phyloP scores from a whole-genome alignment of 495 filamentous ascomycete species.

The Neurospora tetraspora region DNA sequence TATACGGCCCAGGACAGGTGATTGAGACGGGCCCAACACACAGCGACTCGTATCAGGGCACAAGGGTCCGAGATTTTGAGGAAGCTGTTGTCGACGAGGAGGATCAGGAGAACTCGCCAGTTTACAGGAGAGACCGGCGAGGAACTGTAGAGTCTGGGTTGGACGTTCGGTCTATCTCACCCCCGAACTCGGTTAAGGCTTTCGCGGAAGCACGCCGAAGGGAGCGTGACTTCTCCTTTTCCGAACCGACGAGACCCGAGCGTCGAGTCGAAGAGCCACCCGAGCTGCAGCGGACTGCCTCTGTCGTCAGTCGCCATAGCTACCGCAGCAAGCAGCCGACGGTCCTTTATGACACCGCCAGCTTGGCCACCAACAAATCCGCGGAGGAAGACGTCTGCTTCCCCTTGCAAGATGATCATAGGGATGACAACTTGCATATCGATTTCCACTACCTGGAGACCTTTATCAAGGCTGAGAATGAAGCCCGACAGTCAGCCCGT shows the following conservation, averaged over 20 bases:
- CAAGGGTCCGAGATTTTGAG: conserved; percentile 48
- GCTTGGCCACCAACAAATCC: conserved; percentile 41
- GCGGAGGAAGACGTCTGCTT: conserved; percentile 84
- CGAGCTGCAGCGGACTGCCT: conserved; percentile 60
- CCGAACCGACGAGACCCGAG: conserved; percentile 24
- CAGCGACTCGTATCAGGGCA: conserved; percentile 19
- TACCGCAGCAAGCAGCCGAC: conserved; percentile 37
- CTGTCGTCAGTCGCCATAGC: conserved; percentile 52
- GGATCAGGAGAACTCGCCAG: conserved; percentile 29
- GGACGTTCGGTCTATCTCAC: conserved; percentile 60
- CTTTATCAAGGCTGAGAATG: conserved; percentile 47
- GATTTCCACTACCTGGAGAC: conserved; percentile 85
- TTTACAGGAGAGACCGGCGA: conserved; percentile 29
- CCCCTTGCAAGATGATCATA: conserved; percentile 44
- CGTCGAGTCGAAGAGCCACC: conserved; percentile 45
- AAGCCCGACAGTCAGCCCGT: conserved; percentile 40
- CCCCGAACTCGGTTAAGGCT: conserved; percentile 94
- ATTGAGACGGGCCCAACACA: conserved; percentile 19
- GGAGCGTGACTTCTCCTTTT: conserved; percentile 44
- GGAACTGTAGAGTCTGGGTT: conserved; percentile 35
- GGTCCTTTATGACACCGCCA: conserved; percentile 35
- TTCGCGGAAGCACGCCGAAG: conserved; percentile 71
- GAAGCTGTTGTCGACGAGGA: conserved; percentile 81
- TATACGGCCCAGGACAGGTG: conserved; percentile 37
- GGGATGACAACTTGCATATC: conserved; percentile 45